These are phyloP conservation scores for Didymosphaeria variabile DNA, from an alignment of 2,329 filamentous ascomycete species.

Conservation along the genomic window DNA sequence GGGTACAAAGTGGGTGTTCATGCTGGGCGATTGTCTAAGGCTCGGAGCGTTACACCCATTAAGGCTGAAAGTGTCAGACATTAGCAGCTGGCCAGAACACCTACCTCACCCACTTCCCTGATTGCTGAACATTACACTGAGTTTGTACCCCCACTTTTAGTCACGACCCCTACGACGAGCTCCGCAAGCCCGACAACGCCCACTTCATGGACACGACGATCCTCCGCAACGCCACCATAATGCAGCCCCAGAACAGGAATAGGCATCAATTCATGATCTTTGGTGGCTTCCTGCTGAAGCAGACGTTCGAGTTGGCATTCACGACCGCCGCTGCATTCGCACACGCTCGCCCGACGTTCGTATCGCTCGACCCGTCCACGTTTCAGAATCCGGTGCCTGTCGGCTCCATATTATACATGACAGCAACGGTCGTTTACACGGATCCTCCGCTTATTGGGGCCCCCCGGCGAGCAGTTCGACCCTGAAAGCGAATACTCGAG, in stretches of 20 bases:
- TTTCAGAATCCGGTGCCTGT: constrained; percentile 80
- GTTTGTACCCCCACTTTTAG: no score
- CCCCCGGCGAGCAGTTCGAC: constrained; percentile 43
- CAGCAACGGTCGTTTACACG: constrained; percentile 75
- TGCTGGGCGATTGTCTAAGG: no score
- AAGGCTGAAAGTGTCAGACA: no score
- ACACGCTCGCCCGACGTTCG: constrained; percentile 73
- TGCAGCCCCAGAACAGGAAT: constrained; percentile 78
- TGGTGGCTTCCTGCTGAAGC: constrained; percentile 76
- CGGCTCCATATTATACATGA: constrained; percentile 77
- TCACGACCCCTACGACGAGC: constrained; percentile 65
- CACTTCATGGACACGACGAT: constrained; percentile 70
- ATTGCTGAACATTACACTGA: no score
- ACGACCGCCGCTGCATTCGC: constrained; percentile 77
- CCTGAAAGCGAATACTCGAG: constrained; percentile 61
- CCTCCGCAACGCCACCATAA: constrained; percentile 74
- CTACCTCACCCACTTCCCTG: no score
- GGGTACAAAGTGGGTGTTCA: no score
- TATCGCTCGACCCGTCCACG: constrained; percentile 76
- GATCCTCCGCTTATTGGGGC: constrained; percentile 64
- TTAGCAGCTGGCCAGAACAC: no score
- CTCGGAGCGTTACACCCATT: no score
- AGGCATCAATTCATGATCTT: constrained; percentile 82
- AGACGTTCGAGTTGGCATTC: constrained; percentile 79
- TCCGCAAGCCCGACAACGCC: constrained; percentile 65